Evolutionary conservation across 2,329 filamentous ascomycete genomes (phyloP), one percentile per base, ranked within the genome.

Genomic region (Neocucurbitaria cava): DNA sequence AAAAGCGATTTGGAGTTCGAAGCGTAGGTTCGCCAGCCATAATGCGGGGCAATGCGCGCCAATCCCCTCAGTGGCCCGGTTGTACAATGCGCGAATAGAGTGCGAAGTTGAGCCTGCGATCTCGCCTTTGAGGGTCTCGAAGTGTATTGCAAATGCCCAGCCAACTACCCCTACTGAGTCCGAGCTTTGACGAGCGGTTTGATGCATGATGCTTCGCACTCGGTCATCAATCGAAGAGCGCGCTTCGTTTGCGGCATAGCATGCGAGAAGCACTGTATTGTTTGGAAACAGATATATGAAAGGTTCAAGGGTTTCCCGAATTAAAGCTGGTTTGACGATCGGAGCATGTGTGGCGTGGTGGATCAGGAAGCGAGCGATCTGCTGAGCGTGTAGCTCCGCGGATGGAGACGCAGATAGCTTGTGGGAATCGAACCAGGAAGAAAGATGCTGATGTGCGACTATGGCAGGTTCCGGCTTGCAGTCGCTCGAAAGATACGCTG

Each of bases 141-240:
- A 78, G 54, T 79, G 78, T 17, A 89, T 83, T 0, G 79, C 78
- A 62, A 87, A 85, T 3, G 83, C 71, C 68, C 83, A 84, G 0
- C 78, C 76, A 0, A 80, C 76, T n/a, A 87, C 61, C 2, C 71
- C 75, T 20, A 75, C 70, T 2, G 61, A 44, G 4, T 65, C 66
- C 6, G 63, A 61, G 20, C 62, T 55, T n/a, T 70, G 56, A 1
- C 78, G 64, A 2, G 77, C 63, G 7, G 65, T 71, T 23, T 77
- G 72, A 18, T 82, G 76, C 10, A 93, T 78, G 8, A 90, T 76
- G 5, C 83, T 80, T n/a, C 90, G 86, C 18, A 96, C 85, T 17
- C 91, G 89, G 63, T 96, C 90, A 57, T 92, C 85, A 49, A 95
- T 83, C 21, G 88, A 84, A 39, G 91, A 85, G 7, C 88, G 85